phyloP scores from a whole-genome alignment of 2,329 filamentous ascomycete genomes.

The Xylaria sp. region DNA sequence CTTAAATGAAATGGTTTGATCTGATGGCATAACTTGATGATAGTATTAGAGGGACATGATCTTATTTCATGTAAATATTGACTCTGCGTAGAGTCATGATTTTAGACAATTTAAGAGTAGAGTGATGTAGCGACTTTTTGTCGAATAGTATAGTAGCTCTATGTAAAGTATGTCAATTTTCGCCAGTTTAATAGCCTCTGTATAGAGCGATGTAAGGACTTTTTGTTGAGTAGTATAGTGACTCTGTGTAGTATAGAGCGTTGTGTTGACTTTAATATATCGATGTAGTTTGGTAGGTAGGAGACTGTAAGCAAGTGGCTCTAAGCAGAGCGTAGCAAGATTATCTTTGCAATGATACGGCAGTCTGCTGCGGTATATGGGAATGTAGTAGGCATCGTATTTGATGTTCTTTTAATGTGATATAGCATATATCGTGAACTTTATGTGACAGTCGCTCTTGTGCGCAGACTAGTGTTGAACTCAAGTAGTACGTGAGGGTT shows the following conservation, averaged over 20 bases:
- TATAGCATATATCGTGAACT: neutral
- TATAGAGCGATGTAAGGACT: too few relatives aligned
- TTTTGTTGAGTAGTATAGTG: too few relatives aligned
- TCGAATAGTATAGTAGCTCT: too few relatives aligned
- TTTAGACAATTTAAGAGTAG: neutral
- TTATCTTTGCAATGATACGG: neutral
- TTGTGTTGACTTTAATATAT: too few relatives aligned
- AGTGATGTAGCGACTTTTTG: too few relatives aligned
- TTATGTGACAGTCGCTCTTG: neutral
- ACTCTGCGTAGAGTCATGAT: neutral
- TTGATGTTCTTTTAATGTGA: neutral
- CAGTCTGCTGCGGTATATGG: neutral
- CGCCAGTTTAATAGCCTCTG: too few relatives aligned
- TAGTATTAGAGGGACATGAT: neutral
- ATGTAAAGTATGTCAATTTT: too few relatives aligned
- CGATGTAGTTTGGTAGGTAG: too few relatives aligned
- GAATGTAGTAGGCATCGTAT: neutral
- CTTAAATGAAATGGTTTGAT: neutral
- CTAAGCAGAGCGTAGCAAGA: neutral
- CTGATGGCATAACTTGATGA: constrained; percentile 2
- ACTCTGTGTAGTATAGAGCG: too few relatives aligned
- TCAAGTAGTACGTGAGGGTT: neutral
- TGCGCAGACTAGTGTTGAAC: neutral
- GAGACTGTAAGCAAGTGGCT: neutral
- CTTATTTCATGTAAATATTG: constrained; percentile 5